Conservation (phyloP, 2,329 filamentous ascomycete species). For the Aureobasidium sp. region DNA sequence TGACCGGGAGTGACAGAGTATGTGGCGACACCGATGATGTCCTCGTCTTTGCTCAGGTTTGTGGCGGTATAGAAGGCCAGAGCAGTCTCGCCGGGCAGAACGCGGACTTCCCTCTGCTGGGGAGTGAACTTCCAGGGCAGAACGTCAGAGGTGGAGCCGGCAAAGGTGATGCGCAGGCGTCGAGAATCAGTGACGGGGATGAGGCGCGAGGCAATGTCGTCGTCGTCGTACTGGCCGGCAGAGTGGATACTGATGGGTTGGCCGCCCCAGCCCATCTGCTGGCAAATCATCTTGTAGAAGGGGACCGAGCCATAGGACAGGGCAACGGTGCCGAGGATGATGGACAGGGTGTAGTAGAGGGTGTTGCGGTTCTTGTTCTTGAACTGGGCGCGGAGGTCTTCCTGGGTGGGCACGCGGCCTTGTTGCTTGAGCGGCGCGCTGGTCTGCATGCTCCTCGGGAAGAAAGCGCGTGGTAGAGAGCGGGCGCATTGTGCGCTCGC, state of each 20-base stretch:
- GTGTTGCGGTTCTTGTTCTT: constrained; percentile 59
- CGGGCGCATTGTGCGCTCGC: constrained; percentile 30
- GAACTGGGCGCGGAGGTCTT: constrained; percentile 55
- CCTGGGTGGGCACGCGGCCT: constrained; percentile 47
- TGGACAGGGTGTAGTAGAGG: constrained; percentile 64
- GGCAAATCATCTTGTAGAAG: constrained; percentile 81
- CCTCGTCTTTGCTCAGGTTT: constrained; percentile 69
- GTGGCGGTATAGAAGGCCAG: constrained; percentile 96
- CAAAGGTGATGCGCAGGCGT: constrained; percentile 91
- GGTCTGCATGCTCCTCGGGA: constrained; percentile 24
- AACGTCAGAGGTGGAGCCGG: constrained; percentile 86
- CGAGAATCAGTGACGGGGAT: constrained; percentile 71
- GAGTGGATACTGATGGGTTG: constrained; percentile 74
- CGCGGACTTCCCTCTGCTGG: constrained; percentile 91
- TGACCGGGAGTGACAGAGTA: constrained; percentile 96
- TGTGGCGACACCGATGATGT: constrained; percentile 96
- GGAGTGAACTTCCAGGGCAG: constrained; percentile 96
- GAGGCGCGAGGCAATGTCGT: constrained; percentile 54
- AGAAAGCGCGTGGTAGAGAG: constrained; percentile 19
- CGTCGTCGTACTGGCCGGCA: constrained; percentile 41
- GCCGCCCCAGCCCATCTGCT: constrained; percentile 79
- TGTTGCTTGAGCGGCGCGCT: constrained; percentile 24
- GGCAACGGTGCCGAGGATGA: constrained; percentile 71
- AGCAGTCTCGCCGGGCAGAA: constrained; percentile 91
- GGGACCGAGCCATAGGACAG: constrained; percentile 77